Base-by-base conservation (phyloP, 1,284 basidiomycete species). In the Austropuccinia psidii region DNA sequence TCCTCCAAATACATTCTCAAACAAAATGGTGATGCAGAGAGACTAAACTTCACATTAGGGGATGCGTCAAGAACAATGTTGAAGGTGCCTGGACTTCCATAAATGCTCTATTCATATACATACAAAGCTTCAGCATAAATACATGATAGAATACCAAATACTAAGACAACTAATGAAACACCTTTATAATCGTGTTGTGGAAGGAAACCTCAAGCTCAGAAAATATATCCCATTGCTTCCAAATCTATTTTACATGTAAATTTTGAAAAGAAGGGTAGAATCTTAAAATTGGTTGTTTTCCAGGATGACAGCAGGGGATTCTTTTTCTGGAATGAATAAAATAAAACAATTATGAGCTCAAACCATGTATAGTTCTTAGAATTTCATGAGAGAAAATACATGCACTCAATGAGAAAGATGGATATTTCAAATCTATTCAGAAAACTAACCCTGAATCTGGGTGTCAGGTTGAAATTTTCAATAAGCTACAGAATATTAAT, bases 11-110 rank as follows among this genome's bases (percentile, higher is more conserved):
- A 66, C n/a, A 49, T 33, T 0, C 62, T 33, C 0, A 45, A 66
- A 39, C 66, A 68, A 31, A 68, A 68, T 29, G 66, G 66, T 0
- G 37, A 47, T 5, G 66, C 49, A 5, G 50, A 68, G 29, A 2
- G 66, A 0, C 39, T 68, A 1, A 68, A 68, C 15, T n/a, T 49
- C 1, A 57, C 54, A 0, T 17, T 68, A 1, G 66, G 50, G 7
- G 35, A 68, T 27, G 57, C 57, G 27, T 49, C 50, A 1, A 8
- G 35, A 1, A 57, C 66, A 0, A 68, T 35, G 2, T 17, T 68
- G 19, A 11, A 1, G 17, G 35, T 31, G 27, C 33, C 50, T 15
- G 6, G 21, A 1, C 35, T 57, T 0, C 43, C 24, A 2, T 13
- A 37, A 33, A 31, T 4, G 2, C 19, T 67, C 9, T 67, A 49